Percentiles rank a stretch among this genome's conserved stretches.
Evolutionary conservation across 768 basidiomycete species (phyloP).

Genomic region (Dentipellis fragilis): DNA sequence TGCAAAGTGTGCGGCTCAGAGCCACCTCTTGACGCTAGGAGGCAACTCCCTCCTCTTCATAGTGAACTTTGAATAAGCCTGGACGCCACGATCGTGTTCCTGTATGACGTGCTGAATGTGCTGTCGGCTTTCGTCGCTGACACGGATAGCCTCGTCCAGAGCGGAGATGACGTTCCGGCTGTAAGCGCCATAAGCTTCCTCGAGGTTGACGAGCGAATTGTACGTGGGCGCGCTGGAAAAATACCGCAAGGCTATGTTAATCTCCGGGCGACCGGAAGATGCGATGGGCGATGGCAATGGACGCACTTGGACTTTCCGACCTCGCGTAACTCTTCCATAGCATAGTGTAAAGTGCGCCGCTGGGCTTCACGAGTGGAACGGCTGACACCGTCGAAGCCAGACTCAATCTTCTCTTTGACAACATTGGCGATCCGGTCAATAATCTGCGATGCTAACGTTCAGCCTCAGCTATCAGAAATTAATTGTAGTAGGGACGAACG

Average conservation of each 20-base stretch:
- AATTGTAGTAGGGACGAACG: not conserved
- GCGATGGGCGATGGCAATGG: not conserved
- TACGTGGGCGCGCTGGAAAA: not conserved
- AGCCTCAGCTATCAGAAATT: not conserved
- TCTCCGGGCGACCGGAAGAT: not conserved
- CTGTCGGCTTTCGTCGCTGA: not conserved
- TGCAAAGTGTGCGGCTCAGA: not conserved
- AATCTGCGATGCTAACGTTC: not conserved
- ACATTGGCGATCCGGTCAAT: conserved; percentile 7
- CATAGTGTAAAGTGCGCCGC: conserved; percentile 6
- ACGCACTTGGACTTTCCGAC: conserved; percentile 10
- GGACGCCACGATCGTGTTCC: conserved; percentile 2
- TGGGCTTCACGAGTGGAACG: conserved; percentile 4
- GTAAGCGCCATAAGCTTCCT: not conserved
- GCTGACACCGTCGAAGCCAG: conserved; percentile 9
- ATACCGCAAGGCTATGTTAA: too few species aligned
- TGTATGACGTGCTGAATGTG: not conserved
- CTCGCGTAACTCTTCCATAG: conserved; percentile 3
- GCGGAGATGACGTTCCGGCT: not conserved
- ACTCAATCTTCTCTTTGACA: conserved; percentile 5
- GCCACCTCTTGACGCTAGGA: not conserved
- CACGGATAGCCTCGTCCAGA: not conserved
- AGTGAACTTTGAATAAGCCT: not conserved
- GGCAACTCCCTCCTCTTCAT: not conserved
- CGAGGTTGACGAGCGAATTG: conserved; percentile 1